Percentiles rank a stretch among this genome's conserved stretches.
phyloP scores from a whole-genome alignment of 176 grass and related monocot genomes.

The Musa acuminata region DNA sequence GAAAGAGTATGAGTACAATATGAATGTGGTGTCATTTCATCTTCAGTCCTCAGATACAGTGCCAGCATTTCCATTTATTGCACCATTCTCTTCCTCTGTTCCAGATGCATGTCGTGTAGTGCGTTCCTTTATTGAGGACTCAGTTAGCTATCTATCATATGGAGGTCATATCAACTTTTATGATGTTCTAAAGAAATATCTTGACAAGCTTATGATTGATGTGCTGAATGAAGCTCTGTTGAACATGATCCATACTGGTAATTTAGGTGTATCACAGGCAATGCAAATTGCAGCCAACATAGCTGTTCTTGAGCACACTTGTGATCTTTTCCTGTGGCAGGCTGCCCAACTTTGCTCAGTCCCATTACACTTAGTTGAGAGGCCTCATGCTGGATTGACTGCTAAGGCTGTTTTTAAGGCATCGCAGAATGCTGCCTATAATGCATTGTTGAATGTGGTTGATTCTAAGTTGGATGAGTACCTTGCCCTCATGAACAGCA shows the following conservation, averaged over 20 bases:
- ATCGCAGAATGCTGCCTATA: conserved; percentile 80
- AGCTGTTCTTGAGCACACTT: conserved; percentile 53
- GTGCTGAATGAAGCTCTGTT: conserved; percentile 63
- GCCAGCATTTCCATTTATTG: conserved; percentile 58
- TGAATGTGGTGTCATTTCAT: conserved; percentile 58
- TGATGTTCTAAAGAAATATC: conserved; percentile 66
- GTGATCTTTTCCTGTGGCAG: conserved; percentile 77
- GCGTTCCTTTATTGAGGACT: conserved; percentile 69
- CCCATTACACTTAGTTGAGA: conserved; percentile 57
- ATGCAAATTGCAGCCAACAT: conserved; percentile 86
- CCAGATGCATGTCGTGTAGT: conserved; percentile 61
- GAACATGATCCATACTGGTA: conserved; percentile 51
- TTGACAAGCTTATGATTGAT: conserved; percentile 89
- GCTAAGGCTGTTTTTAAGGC: conserved; percentile 78
- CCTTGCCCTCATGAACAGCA: conserved; percentile 49
- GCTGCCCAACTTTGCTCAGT: conserved; percentile 58
- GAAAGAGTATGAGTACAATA: conserved; percentile 60
- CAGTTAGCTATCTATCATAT: conserved; percentile 62
- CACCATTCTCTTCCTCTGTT: conserved; percentile 83
- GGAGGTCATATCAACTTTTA: conserved; percentile 41
- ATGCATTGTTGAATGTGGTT: conserved; percentile 53
- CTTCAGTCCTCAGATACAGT: conserved; percentile 37
- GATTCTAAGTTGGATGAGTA: conserved; percentile 79
- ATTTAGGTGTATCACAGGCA: conserved; percentile 42
- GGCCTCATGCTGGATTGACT: conserved; percentile 59